Base-by-base conservation (phyloP, 176 grass and related monocot species). In the Pontederia paniculata region DNA sequence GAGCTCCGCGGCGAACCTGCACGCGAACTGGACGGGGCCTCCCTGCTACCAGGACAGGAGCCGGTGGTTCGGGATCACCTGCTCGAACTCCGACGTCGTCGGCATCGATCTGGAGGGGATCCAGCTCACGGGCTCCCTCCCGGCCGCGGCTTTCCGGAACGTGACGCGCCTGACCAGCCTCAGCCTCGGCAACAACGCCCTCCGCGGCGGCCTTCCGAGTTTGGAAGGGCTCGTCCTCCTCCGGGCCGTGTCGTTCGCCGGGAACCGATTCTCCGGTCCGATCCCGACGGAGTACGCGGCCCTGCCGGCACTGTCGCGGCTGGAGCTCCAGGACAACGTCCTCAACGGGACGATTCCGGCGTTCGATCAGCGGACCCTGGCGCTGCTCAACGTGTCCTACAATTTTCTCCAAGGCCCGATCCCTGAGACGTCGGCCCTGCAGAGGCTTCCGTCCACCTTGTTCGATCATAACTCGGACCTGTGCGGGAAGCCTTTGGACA, bases 1-100 rank as follows among this genome's bases (percentile, higher is more conserved):
- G 61, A 66, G 69, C 1, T 98, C 93, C 15, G 64, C 81, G 6
- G 43, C 73, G 65, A 85, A 84, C 65, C 62, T 98, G 56, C 93
- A 98, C 73, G 84, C 83, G 21, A 98, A 98, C 72, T 98, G 93
- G 93, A 98, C 93, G 12, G 93, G 87, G 0, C 93, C 83, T 1
- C 83, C 93, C 10, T 98, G 93, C 80, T 57, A 91, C 78, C 61
- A 54, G 12, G 69, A 1, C 17, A 72, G 62, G 12, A 98, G 80
- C 80, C 66, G 83, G 37, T 98, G 93, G 93, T 68, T 55, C 21
- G 93, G 86, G 56, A 75, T 98, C 52, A 50, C 23, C 4, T 98
- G 93, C 74, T 76, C 79, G 37, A 72, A 81, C 37, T 88, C 80
- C 5, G 82, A 77, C 16, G 93, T 98, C 0, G 69, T 77, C 5